Base-by-base conservation (phyloP, 2,329 filamentous ascomycete species). In the Ophiostoma fasciatum region DNA sequence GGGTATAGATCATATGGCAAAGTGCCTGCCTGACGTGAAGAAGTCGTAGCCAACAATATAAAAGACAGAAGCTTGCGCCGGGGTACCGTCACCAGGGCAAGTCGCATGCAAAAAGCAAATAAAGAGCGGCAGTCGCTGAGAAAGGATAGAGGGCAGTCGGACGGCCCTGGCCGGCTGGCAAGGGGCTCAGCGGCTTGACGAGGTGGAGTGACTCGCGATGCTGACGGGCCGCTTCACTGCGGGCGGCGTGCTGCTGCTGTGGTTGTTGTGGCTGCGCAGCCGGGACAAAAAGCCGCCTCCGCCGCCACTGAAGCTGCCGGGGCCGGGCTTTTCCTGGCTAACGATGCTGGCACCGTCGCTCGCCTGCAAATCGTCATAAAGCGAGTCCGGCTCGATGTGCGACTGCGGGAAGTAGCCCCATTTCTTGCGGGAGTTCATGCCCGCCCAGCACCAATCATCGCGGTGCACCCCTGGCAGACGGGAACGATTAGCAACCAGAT, bases 391-490 rank as follows among this genome's bases (percentile, higher is more conserved):
- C 44, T 68, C 63, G 28, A 71, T 52, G 42, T 66, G 66, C 4
- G 58, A 60, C 42, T 61, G 57, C 13, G 64, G 66, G 48, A 72
- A 71, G 34, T 71, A 58, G 19, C 68, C 68, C 54, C 58, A 63
- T 49, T 62, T 66, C 4, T 66, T 66, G 41, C 63, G 67, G 26
- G 61, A 45, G 39, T 68, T 71, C 13, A 54, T 64, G 2, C 67
- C 68, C 1, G 61, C 62, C 68, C 67, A 72, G 49, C 66, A 72
- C 67, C 68, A 72, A 41, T 68, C n/a, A n/a, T n/a, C n/a, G n/a
- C n/a, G n/a, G n/a, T n/a, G n/a, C n/a, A n/a, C n/a, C n/a, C n/a
- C n/a, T n/a, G n/a, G n/a, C n/a, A n/a, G n/a, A n/a, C n/a, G 30
- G 17, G 2, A 25, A 26, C 6, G 14, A 11, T 15, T 8, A 26